These are phyloP conservation scores for Aspergillus viridinutans DNA, from an alignment of 2,329 filamentous ascomycete species.

Conservation along the genomic window DNA sequence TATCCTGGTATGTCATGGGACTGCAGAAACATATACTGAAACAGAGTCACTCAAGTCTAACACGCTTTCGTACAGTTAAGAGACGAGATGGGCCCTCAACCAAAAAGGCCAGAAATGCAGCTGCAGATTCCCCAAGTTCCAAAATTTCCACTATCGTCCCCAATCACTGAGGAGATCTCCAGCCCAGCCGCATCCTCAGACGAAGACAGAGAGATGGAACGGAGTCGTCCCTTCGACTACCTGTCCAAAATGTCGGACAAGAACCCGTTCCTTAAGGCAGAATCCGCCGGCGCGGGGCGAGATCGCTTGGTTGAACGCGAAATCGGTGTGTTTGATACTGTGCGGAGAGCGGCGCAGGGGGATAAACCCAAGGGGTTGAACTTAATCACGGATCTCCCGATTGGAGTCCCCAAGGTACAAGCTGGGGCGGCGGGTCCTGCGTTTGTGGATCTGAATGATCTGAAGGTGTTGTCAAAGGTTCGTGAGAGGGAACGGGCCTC, in stretches of 20 bases:
- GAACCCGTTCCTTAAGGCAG: constrained; percentile 10
- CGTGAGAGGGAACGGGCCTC: constrained; percentile 30
- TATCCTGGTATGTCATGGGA: not conserved
- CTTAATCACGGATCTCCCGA: constrained; percentile 40
- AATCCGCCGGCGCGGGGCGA: constrained; percentile 9
- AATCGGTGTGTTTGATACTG: not conserved
- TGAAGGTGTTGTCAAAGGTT: constrained; percentile 31
- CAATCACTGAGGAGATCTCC: constrained; percentile 39
- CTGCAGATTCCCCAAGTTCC: constrained; percentile 30
- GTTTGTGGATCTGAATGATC: constrained; percentile 37
- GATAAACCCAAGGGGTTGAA: constrained; percentile 38
- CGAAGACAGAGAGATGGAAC: constrained; percentile 26
- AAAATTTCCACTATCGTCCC: constrained; percentile 41
- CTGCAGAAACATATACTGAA: not conserved
- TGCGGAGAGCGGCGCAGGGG: constrained; percentile 13
- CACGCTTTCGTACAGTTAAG: constrained; percentile 6
- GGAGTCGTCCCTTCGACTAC: constrained; percentile 29
- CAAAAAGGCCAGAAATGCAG: constrained; percentile 21
- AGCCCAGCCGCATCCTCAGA: constrained; percentile 35
- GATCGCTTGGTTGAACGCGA: not conserved
- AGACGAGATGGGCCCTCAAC: constrained; percentile 20
- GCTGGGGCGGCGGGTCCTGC: constrained; percentile 10
- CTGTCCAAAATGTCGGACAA: constrained; percentile 22
- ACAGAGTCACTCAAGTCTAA: not conserved
- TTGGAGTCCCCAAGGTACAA: constrained; percentile 10